Evolutionary conservation across 805 yeast species (phyloP).

Genomic region (Barnettozyma salicaria): DNA sequence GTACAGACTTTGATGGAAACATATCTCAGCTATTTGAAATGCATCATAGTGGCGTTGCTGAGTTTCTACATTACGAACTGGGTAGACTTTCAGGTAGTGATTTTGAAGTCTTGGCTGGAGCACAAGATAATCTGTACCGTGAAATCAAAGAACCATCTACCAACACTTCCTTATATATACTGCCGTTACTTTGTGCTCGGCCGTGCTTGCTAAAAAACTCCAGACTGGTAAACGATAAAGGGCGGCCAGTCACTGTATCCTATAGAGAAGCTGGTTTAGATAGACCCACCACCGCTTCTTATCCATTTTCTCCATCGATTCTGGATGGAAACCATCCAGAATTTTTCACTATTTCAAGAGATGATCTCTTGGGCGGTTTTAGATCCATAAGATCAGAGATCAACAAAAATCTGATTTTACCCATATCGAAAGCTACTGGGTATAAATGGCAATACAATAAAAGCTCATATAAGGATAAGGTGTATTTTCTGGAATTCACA

Average conservation of each 20-base stretch:
- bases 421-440: slow-evolving; percentile 21
- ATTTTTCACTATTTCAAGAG: slow-evolving; percentile 18
- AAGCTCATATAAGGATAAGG: slow-evolving; percentile 19
- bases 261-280: slow-evolving; percentile 17
- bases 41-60: slow-evolving; percentile 19
- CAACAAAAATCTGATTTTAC: slow-evolving; percentile 15
- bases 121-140: slow-evolving; percentile 15
- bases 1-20: no score
- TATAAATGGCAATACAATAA: slow-evolving; percentile 24
- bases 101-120: slow-evolving; percentile 14
- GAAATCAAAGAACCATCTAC: slow-evolving; percentile 19
- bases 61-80: slow-evolving; percentile 19
- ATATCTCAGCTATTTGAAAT: slow-evolving; percentile 1
- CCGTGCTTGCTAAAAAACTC: slow-evolving; percentile 20
- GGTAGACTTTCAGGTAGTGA: slow-evolving; percentile 20
- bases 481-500: slow-evolving; percentile 19
- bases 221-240: slow-evolving; percentile 19
- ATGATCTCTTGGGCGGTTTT: slow-evolving; percentile 17
- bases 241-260: slow-evolving; percentile 18
- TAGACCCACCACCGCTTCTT: slow-evolving; percentile 21
- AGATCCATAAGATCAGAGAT: slow-evolving; percentile 20
- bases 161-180: slow-evolving; percentile 19
- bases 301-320: slow-evolving; percentile 19
- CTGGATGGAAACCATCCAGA: slow-evolving; percentile 16
- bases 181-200: slow-evolving; percentile 19